Base-by-base conservation (phyloP, 164 flowering plant genomes). In the Buxus sempervirens region DNA sequence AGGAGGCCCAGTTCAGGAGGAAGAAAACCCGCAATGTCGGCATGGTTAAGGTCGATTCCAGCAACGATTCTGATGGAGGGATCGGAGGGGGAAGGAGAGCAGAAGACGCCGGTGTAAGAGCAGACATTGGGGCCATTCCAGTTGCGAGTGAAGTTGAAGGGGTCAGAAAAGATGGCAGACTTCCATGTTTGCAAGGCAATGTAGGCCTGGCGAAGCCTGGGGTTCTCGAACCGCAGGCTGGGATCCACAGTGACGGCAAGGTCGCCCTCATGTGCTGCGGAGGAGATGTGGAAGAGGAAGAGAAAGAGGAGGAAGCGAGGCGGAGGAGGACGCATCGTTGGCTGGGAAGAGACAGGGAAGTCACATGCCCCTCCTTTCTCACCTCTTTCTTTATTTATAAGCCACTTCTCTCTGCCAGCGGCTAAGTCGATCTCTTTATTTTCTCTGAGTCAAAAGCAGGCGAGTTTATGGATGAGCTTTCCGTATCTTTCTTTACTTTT, bases 131-230 rank as follows among this genome's bases (percentile, higher is more conserved):
- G 55, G n/a, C 91, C 96, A 4, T 21, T 65, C 96, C 96, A 90
- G 75, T 82, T 82, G 18, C 73, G 57, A 5, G 96, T 90, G 78
- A 86, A 55, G 80, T 85, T 88, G 32, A 70, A 70, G 0, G 96
- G 96, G 60, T 90, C 96, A 32, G 96, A 90, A 64, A 79, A 74
- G 9, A 90, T 90, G 56, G 91, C 78, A 0, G 54, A 15, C 49
- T 90, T 90, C 91, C 89, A 88, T 9, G 96, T 61, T 36, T 88
- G 96, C 0, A 90, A 75, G 9, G 96, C 93, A 72, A 85, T 82
- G 84, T 90, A 88, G 65, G 96, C 93, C 36, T 81, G 69, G 9
- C 76, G 74, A 13, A 86, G 83, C 45, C 74, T 80, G 0, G 80
- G 79, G 70, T 90, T 90, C 54, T 83, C 85, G 57, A 86, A 86